Evolutionary conservation across 768 basidiomycete species (phyloP).

Genomic region (Imleria badia): DNA sequence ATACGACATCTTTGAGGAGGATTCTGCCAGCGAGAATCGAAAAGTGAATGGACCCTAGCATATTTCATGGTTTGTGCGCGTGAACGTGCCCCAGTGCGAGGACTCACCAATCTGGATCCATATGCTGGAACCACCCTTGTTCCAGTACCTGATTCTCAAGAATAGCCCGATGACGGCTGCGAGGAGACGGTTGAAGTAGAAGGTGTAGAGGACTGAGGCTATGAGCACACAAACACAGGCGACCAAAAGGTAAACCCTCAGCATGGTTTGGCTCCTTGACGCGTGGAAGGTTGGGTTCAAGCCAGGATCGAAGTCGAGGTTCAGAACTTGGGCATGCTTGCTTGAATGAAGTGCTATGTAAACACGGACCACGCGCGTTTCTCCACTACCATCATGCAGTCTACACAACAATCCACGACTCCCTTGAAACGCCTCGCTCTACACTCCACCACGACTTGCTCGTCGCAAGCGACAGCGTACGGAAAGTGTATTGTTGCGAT

Average conservation of each 20-base stretch:
- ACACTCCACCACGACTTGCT: constrained; percentile 71
- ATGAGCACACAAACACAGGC: constrained; percentile 57
- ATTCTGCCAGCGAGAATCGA: constrained; percentile 86
- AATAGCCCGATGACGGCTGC: constrained; percentile 63
- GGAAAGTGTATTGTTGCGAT: constrained; percentile 84
- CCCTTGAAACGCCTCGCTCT: constrained; percentile 67
- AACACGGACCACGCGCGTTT: too few relatives aligned
- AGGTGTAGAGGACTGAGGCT: constrained; percentile 70
- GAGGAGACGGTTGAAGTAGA: constrained; percentile 89
- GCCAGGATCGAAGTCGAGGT: not conserved
- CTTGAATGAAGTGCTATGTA: too few relatives aligned
- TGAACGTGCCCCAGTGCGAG: not conserved
- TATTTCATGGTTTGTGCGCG: constrained; percentile 1
- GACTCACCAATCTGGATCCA: constrained; percentile 81
- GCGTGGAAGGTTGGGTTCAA: not conserved
- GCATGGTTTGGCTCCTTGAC: constrained; percentile 37
- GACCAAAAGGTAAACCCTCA: constrained; percentile 59
- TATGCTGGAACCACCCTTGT: constrained; percentile 66
- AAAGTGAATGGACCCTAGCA: constrained; percentile 84
- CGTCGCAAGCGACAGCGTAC: constrained; percentile 71
- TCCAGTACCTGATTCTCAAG: constrained; percentile 78
- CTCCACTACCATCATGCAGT: constrained; percentile 19
- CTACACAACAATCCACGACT: constrained; percentile 32
- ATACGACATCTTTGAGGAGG: constrained; percentile 82
- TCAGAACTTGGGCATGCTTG: constrained; percentile 6